Percentiles rank a stretch among this genome's conserved stretches.
Conservation (phyloP, 257 asterid genomes). For the Solanum paucissectum region DNA sequence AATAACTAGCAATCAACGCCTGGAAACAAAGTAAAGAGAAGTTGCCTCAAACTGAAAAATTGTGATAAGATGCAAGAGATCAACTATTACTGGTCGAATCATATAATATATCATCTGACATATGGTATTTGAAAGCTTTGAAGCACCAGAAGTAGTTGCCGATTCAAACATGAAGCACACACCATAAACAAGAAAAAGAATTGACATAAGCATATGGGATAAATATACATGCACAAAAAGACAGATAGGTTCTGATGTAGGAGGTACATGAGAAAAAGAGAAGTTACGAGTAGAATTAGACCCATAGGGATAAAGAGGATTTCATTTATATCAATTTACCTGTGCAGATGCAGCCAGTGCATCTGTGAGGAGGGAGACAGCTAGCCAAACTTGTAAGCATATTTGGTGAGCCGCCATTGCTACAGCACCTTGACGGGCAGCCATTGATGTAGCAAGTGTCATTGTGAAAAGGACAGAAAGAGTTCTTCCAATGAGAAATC, state of each 20-base stretch:
- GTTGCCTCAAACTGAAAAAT: not conserved
- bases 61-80: not conserved
- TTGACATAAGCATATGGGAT: not conserved
- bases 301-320: not conserved
- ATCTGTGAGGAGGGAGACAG: conserved; percentile 91
- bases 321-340: conserved; percentile 23
- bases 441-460: conserved; percentile 93
- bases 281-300: not conserved
- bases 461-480: conserved; percentile 74
- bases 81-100: not conserved
- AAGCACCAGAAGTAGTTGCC: not conserved
- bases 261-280: not conserved
- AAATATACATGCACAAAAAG: not conserved
- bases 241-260: not conserved
- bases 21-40: conserved; percentile 10
- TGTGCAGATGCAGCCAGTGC: conserved; percentile 87
- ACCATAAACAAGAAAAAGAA: not conserved
- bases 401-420: conserved; percentile 98
- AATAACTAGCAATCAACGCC: conserved; percentile 80
- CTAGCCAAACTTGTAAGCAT: conserved; percentile 91
- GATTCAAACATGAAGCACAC: not conserved
- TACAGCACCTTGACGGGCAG: conserved; percentile 92
- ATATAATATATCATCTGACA: not conserved
- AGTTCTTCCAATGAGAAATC: conserved; percentile 88
- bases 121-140: not conserved